Conservation (phyloP, 176 grass and related monocot species). For the Puya raimondii region DNA sequence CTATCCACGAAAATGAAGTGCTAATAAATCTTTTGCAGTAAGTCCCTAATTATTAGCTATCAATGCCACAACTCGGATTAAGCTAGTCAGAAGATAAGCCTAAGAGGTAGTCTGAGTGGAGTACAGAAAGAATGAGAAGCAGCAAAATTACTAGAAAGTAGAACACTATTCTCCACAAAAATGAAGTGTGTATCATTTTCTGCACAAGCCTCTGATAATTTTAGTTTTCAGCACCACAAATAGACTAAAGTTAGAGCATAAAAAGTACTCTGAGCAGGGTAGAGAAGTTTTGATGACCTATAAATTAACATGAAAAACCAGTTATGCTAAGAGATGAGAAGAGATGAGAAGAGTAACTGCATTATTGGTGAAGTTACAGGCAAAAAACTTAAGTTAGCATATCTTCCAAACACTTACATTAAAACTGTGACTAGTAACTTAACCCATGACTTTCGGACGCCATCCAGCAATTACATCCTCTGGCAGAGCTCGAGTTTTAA, state of each 20-base stretch:
- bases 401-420: slow-evolving; percentile 27
- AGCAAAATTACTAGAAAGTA: neutral
- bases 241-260: neutral
- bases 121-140: too few species aligned
- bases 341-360: neutral
- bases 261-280: neutral
- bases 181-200: neutral
- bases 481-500: slow-evolving; percentile 56
- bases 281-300: neutral
- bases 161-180: neutral
- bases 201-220: neutral
- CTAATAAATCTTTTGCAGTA: too few species aligned
- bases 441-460: slow-evolving; percentile 78
- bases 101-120: too few species aligned
- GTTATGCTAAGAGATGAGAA: neutral
- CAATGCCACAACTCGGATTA: too few species aligned
- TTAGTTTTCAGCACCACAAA: neutral
- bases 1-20: too few species aligned
- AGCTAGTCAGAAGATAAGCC: too few species aligned
- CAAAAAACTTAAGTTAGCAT: slow-evolving; percentile 13
- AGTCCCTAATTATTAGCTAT: too few species aligned
- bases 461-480: slow-evolving; percentile 94
- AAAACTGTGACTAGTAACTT: slow-evolving; percentile 16
- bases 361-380: neutral
- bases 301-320: neutral